phyloP scores from a whole-genome alignment of 2,329 filamentous ascomycete genomes.

The Fusarium illudens region DNA sequence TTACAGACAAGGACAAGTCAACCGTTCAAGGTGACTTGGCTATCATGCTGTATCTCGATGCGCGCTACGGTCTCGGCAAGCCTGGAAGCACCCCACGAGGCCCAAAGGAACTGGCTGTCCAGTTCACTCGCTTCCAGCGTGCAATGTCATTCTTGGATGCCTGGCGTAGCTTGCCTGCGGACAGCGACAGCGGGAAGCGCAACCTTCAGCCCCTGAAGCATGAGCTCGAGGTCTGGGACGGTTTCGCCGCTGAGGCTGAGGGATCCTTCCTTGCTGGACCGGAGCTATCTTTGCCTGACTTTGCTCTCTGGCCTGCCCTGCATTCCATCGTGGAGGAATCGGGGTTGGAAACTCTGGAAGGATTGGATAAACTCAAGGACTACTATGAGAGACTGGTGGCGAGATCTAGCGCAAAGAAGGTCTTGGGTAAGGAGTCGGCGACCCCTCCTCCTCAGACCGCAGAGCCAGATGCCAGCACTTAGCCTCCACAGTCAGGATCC shows the following conservation, averaged over 20 bases:
- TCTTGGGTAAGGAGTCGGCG: slow-evolving; percentile 27
- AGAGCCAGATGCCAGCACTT: neutral
- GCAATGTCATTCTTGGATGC: slow-evolving; percentile 48
- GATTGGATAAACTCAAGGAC: slow-evolving; percentile 42
- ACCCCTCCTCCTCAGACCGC: neutral
- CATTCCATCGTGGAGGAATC: slow-evolving; percentile 53
- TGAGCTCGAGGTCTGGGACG: slow-evolving; percentile 54
- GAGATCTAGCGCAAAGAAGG: slow-evolving; percentile 36
- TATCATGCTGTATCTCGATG: slow-evolving; percentile 69
- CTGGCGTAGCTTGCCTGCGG: slow-evolving; percentile 43
- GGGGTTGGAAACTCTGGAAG: slow-evolving; percentile 45
- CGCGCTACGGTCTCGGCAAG: slow-evolving; percentile 54
- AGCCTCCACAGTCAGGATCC: neutral
- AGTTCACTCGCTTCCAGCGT: slow-evolving; percentile 54
- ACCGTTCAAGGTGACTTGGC: slow-evolving; percentile 59
- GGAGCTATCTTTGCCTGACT: slow-evolving; percentile 59
- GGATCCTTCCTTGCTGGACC: slow-evolving; percentile 56
- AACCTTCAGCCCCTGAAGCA: slow-evolving; percentile 38
- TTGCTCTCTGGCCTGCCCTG: slow-evolving; percentile 65
- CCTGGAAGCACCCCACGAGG: slow-evolving; percentile 35
- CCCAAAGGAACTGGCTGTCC: slow-evolving; percentile 46
- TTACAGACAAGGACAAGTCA: slow-evolving; percentile 65
- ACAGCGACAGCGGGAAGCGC: slow-evolving; percentile 4
- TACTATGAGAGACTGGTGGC: slow-evolving; percentile 50
- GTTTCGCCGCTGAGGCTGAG: slow-evolving; percentile 43